Evolutionary conservation across 164 flowering plant species (phyloP), one percentile per base, ranked within the genome.

Genomic region (Vitis riparia): DNA sequence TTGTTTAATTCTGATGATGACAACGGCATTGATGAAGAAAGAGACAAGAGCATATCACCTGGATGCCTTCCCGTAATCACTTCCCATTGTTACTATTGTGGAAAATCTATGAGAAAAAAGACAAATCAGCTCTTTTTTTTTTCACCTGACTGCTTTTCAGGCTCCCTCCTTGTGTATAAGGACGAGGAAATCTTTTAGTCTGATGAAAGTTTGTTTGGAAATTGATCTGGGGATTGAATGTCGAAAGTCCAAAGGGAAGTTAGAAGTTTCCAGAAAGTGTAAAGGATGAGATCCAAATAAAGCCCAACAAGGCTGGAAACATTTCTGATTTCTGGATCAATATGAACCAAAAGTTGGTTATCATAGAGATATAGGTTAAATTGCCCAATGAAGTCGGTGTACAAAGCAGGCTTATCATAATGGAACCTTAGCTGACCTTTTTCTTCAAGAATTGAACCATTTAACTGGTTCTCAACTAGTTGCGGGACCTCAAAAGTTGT

Each of bases 261-360:
- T 27, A 72, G 23, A 74, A 48, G 55, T 71, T 63, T 11, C 75
- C 77, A 7, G 74, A 30, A 30, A 47, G 71, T 51, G 1, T 62
- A 37, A 53, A 73, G 81, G 51, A 78, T 71, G 1, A 62, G 57
- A 32, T 79, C 79, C 10, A n/a, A 57, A 32, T 59, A 23, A 17
- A 17, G 19, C 19, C 19, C 19, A 17, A 17, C 19, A 17, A 79
- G 55, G 15, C 47, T 70, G 8, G 55, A n/a, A 23, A 77, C 59
- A 13, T 71, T 79, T 59, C 82, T 77, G 1, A 79, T 29, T 71
- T 76, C 82, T 56, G 47, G 61, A 51, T 79, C 79, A 48, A 79
- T 75, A 9, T 68, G 51, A 27, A 78, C 78, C 3, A 64, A 70
- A n/a, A 78, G 64, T 0, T 47, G 50, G 19, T 78, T 78, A 0